These are phyloP conservation scores for Cryphonectria parasitica DNA, from an alignment of 2,329 filamentous ascomycete genomes.

Conservation along the genomic window DNA sequence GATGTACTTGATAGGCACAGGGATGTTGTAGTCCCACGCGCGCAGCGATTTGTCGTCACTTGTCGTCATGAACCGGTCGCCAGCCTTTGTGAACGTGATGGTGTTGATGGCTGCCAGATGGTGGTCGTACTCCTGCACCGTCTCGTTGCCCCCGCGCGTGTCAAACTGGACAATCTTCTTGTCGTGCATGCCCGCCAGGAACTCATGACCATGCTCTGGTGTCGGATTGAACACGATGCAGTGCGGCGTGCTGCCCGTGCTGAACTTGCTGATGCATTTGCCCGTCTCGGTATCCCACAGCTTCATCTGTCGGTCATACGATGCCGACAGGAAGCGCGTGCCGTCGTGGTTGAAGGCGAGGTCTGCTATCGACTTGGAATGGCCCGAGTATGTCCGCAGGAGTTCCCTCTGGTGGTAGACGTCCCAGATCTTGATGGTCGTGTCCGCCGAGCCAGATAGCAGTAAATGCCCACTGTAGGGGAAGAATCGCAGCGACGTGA, in stretches of 20 bases:
- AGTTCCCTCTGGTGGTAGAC: slow-evolving; percentile 89
- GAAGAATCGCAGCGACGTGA: slow-evolving; percentile 90
- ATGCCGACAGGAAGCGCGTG: slow-evolving; percentile 84
- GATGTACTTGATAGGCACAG: slow-evolving; percentile 97
- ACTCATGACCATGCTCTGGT: slow-evolving; percentile 78
- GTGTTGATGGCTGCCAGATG: slow-evolving; percentile 98
- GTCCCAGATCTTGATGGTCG: slow-evolving; percentile 92
- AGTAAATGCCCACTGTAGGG: slow-evolving; percentile 85
- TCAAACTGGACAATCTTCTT: slow-evolving; percentile 99
- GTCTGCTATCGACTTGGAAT: slow-evolving; percentile 88
- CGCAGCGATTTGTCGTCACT: slow-evolving; percentile 95
- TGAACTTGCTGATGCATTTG: slow-evolving; percentile 83
- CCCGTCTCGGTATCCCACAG: slow-evolving; percentile 98
- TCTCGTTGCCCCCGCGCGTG: slow-evolving; percentile 72
- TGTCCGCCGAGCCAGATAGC: slow-evolving; percentile 86
- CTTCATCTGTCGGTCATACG: slow-evolving; percentile 95
- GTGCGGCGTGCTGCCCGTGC: slow-evolving; percentile 92
- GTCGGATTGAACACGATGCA: slow-evolving; percentile 92
- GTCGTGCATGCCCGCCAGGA: slow-evolving; percentile 94
- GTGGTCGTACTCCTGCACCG: slow-evolving; percentile 97
- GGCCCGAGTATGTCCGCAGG: slow-evolving; percentile 87
- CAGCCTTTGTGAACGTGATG: slow-evolving; percentile 92
- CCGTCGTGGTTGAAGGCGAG: slow-evolving; percentile 84
- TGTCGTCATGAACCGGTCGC: slow-evolving; percentile 95
- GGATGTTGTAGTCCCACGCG: slow-evolving; percentile 98